Percentiles rank a stretch among this genome's conserved stretches.
Conservation (phyloP, 2,329 filamentous ascomycete genomes). For the Pestalotiopsis fici region DNA sequence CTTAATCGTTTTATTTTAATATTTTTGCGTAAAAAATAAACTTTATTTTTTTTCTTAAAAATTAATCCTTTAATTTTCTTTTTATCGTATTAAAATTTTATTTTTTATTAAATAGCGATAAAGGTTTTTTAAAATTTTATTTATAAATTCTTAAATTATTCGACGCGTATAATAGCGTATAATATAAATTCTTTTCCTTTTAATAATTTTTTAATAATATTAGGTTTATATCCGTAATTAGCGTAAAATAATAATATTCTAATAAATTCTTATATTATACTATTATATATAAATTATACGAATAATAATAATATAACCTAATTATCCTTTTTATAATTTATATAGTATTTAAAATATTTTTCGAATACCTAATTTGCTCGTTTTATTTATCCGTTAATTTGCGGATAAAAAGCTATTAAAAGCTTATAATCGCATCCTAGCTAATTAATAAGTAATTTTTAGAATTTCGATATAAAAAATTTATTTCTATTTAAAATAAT, state of each 20-base stretch:
- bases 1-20: background rate
- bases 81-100: background rate
- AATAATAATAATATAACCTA: too few species aligned
- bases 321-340: too few species aligned
- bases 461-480: background rate
- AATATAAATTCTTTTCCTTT: conserved; percentile 15
- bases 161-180: conserved; percentile 9
- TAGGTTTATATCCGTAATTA: background rate
- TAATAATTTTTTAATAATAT: conserved; percentile 8
- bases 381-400: too few species aligned
- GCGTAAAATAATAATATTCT: conserved; percentile 7
- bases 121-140: too few species aligned
- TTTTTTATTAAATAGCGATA: background rate
- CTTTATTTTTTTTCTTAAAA: background rate
- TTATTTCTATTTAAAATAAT: background rate
- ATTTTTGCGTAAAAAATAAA: background rate
- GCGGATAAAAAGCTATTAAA: too few species aligned
- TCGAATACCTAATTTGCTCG: too few species aligned
- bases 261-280: too few species aligned
- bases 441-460: background rate
- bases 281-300: too few species aligned
- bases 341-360: too few species aligned
- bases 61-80: background rate
- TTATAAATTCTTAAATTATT: conserved; percentile 13
- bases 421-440: too few species aligned